Evolutionary conservation across 805 yeast species (phyloP).

Genomic region (Schwanniomyces vanrijiae): DNA sequence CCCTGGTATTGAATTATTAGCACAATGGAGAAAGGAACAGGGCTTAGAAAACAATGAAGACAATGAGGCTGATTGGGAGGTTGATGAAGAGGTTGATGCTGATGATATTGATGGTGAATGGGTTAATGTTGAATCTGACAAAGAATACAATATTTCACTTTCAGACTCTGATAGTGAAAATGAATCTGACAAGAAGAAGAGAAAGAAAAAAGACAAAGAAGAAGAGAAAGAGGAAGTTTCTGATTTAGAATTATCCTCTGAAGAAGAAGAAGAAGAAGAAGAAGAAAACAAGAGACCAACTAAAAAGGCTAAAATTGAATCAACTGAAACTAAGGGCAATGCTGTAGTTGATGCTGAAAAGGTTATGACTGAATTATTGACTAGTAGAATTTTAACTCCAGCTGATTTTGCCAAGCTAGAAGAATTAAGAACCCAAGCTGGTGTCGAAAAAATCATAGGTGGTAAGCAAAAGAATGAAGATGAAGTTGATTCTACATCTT

Average conservation of each 20-base stretch:
- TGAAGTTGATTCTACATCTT: slow-evolving; percentile 71
- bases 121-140: slow-evolving; percentile 82
- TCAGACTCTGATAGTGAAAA: slow-evolving; percentile 45
- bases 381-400: slow-evolving; percentile 86
- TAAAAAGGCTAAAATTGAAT: slow-evolving; percentile 29
- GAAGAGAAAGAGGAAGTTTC: slow-evolving; percentile 34
- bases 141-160: slow-evolving; percentile 60
- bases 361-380: slow-evolving; percentile 54
- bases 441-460: slow-evolving; percentile 78
- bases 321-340: slow-evolving; percentile 10
- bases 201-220: slow-evolving; percentile 13
- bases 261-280: slow-evolving; percentile 24
- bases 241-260: slow-evolving; percentile 48
- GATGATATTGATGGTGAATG: slow-evolving; percentile 85
- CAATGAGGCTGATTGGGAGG: slow-evolving; percentile 60
- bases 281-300: slow-evolving; percentile 19
- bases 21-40: slow-evolving; percentile 75
- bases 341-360: slow-evolving; percentile 19
- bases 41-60: slow-evolving; percentile 51
- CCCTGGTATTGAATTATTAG: slow-evolving; percentile 88
- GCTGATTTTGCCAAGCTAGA: slow-evolving; percentile 97
- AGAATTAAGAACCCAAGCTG: slow-evolving; percentile 82
- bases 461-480: slow-evolving; percentile 67
- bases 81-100: slow-evolving; percentile 51
- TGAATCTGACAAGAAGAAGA: slow-evolving; percentile 29